Evolutionary conservation across 2,329 filamentous ascomycete species (phyloP).

Genomic region (Chrysoporthe deuterocubensis): DNA sequence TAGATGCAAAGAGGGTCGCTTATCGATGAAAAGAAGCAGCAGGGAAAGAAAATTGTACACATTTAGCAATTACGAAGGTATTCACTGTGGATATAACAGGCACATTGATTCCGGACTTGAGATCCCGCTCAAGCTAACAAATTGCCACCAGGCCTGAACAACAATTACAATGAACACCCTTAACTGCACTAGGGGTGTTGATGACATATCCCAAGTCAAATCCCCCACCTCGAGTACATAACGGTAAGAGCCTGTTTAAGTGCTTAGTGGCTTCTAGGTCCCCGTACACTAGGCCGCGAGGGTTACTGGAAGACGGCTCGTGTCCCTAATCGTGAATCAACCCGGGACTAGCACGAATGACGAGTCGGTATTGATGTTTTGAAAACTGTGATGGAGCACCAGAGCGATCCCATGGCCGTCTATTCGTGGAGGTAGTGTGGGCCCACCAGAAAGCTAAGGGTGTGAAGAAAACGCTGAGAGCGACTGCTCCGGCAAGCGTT

Average conservation of each 20-base stretch:
- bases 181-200: not conserved
- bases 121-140: not conserved
- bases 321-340: not conserved
- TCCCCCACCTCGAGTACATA: not conserved
- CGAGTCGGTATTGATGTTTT: not conserved
- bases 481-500: not conserved
- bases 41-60: too few species aligned
- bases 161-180: not conserved
- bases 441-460: not conserved
- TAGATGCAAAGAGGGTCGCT: too few species aligned
- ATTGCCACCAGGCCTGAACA: not conserved
- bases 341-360: not conserved
- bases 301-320: not conserved
- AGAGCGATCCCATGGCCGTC: slow-evolving; percentile 5
- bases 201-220: not conserved
- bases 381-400: not conserved
- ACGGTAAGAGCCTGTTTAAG: not conserved
- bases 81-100: too few species aligned
- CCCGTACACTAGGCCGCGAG: not conserved
- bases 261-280: not conserved
- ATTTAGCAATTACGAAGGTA: too few species aligned
- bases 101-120: too few species aligned
- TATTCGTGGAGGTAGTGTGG: slow-evolving; percentile 2
- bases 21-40: too few species aligned
- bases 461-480: slow-evolving; percentile 8